phyloP scores from a whole-genome alignment of 306 rosid genomes.

The Cucurbita moschata region DNA sequence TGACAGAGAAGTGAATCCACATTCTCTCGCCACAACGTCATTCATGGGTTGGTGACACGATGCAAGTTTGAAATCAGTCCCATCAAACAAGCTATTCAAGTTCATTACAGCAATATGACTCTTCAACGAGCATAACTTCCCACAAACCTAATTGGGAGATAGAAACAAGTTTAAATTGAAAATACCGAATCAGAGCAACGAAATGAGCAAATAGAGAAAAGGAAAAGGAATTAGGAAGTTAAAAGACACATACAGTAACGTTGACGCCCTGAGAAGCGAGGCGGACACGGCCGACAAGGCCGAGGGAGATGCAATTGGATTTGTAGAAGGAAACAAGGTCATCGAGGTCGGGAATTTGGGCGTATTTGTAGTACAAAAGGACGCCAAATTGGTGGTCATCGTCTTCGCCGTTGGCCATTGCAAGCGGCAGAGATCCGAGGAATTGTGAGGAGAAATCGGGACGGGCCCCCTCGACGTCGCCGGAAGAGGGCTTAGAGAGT shows the following conservation, averaged over 20 bases:
- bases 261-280: constrained; percentile 75
- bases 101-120: constrained; percentile 46
- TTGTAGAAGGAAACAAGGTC: constrained; percentile 46
- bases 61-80: constrained; percentile 88
- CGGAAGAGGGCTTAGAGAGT: too few relatives aligned
- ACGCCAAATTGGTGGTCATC: constrained; percentile 36
- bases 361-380: constrained; percentile 59
- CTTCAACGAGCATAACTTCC: constrained; percentile 44
- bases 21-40: constrained; percentile 52
- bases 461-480: too few relatives aligned
- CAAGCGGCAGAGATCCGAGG: not conserved
- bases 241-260: constrained; percentile 40
- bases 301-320: constrained; percentile 60
- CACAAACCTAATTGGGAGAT: constrained; percentile 42
- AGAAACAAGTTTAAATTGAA: not conserved
- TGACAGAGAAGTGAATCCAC: constrained; percentile 82
- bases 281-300: constrained; percentile 78
- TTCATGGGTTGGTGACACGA: constrained; percentile 41
- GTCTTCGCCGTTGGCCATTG: constrained; percentile 27
- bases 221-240: not conserved
- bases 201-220: not conserved
- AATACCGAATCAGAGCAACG: not conserved
- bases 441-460: too few relatives aligned
- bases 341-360: constrained; percentile 39
- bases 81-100: constrained; percentile 30